Conservation (phyloP, 208 protist species). For the Sergeia podlipaevii region DNA sequence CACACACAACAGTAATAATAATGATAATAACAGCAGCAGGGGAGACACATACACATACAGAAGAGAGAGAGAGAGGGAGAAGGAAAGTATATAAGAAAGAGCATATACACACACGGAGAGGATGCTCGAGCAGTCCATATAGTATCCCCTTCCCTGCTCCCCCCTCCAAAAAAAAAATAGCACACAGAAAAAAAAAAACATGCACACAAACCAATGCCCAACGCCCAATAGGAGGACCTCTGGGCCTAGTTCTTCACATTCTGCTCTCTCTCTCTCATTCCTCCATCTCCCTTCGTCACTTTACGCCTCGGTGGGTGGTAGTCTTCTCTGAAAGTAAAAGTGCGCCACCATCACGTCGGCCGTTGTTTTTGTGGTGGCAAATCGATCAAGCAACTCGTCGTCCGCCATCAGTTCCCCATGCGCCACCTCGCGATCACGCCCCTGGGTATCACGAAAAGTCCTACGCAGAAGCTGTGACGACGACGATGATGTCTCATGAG, state of each 20-base stretch:
- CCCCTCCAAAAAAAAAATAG: neutral
- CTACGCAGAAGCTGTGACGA: too few relatives aligned
- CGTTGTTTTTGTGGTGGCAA: conserved; percentile 29
- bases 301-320: conserved; percentile 23
- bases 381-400: conserved; percentile 15
- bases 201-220: neutral
- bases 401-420: conserved; percentile 2
- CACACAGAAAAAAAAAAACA: neutral
- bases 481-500: too few relatives aligned
- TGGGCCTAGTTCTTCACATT: too few relatives aligned
- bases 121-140: too few relatives aligned
- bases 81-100: conserved; percentile 2
- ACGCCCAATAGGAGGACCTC: too few relatives aligned
- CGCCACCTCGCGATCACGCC: neutral
- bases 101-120: neutral
- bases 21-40: too few relatives aligned
- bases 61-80: conserved; percentile 11
- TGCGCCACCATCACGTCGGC: conserved; percentile 38
- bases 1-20: too few relatives aligned
- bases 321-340: conserved; percentile 51
- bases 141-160: too few relatives aligned
- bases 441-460: conserved; percentile 1
- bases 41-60: too few relatives aligned
- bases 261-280: neutral
- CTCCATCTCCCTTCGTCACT: neutral